Percentiles rank a stretch among this genome's conserved stretches.
These are phyloP conservation scores for Phytophthora kernoviae DNA, from an alignment of 352 stramenopile genomes.

Conservation along the genomic window DNA sequence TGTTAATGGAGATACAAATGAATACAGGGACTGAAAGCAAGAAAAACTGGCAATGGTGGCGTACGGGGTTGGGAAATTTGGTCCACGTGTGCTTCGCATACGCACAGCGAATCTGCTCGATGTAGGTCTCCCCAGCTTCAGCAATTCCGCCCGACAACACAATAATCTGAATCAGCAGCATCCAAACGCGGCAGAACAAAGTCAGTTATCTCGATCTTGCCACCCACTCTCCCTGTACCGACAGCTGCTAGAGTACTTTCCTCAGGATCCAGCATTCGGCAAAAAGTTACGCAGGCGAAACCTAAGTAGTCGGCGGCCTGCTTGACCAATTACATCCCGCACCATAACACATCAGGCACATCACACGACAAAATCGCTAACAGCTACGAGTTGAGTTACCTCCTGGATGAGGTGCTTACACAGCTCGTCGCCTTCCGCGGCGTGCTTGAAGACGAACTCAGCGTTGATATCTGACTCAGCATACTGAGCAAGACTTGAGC, in stretches of 20 bases:
- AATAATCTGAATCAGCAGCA: slow-evolving; percentile 81
- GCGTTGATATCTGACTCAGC: slow-evolving; percentile 59
- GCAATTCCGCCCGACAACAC: slow-evolving; percentile 79
- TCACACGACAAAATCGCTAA: neutral
- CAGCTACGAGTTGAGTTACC: slow-evolving; percentile 26
- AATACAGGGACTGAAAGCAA: neutral
- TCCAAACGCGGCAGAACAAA: neutral
- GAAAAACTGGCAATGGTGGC: neutral
- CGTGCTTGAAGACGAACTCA: slow-evolving; percentile 76
- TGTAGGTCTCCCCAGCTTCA: slow-evolving; percentile 70
- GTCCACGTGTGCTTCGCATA: slow-evolving; percentile 81
- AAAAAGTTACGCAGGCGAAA: slow-evolving; percentile 84
- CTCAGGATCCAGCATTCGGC: slow-evolving; percentile 75
- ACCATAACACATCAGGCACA: slow-evolving; percentile 4
- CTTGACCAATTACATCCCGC: slow-evolving; percentile 1
- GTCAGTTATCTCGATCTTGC: slow-evolving; percentile 1
- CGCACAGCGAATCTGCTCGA: slow-evolving; percentile 62
- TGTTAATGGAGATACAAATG: slow-evolving; percentile 6
- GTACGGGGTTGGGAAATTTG: slow-evolving; percentile 71
- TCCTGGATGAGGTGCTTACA: slow-evolving; percentile 73
- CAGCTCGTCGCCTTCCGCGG: slow-evolving; percentile 66
- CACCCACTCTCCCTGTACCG: neutral
- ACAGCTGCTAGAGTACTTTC: slow-evolving; percentile 26
- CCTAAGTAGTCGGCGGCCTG: slow-evolving; percentile 83
- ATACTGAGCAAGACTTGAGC: slow-evolving; percentile 54